A percentile compares a stretch with the other conserved stretches of the same genome.
Evolutionary conservation across 441 rosid species (phyloP).

Genomic region (Erysimum pusillum): DNA sequence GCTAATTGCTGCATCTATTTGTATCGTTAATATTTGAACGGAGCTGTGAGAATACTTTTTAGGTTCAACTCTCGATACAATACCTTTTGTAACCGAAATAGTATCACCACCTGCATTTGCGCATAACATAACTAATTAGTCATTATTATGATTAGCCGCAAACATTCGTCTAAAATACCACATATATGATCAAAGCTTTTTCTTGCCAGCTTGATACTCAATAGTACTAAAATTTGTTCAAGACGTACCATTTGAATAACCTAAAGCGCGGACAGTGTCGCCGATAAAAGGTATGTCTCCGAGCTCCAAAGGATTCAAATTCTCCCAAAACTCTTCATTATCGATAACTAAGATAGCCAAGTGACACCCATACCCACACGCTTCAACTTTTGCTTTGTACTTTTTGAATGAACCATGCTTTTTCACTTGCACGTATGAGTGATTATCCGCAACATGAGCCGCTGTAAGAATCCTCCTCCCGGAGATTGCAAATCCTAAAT

Average conservation of each 20-base stretch:
- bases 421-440: slow-evolving; percentile 61
- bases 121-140: background rate
- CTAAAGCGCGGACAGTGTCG: slow-evolving; percentile 68
- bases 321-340: slow-evolving; percentile 40
- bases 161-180: too few species aligned
- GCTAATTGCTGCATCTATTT: slow-evolving; percentile 71
- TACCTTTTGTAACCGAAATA: slow-evolving; percentile 71
- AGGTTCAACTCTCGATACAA: slow-evolving; percentile 76
- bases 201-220: background rate
- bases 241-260: slow-evolving; percentile 16
- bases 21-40: slow-evolving; percentile 68
- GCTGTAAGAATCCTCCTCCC: slow-evolving; percentile 56
- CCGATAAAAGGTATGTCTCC: slow-evolving; percentile 72
- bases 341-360: slow-evolving; percentile 70
- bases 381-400: slow-evolving; percentile 63
- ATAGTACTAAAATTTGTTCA: background rate
- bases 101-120: slow-evolving; percentile 65
- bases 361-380: slow-evolving; percentile 74
- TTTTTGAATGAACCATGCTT: slow-evolving; percentile 75
- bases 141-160: too few species aligned
- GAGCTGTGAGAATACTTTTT: slow-evolving; percentile 67
- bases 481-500: slow-evolving; percentile 32
- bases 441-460: slow-evolving; percentile 44
- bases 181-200: background rate
- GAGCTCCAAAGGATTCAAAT: slow-evolving; percentile 64